phyloP scores from a whole-genome alignment of 768 basidiomycete species.

The Russula lepida region DNA sequence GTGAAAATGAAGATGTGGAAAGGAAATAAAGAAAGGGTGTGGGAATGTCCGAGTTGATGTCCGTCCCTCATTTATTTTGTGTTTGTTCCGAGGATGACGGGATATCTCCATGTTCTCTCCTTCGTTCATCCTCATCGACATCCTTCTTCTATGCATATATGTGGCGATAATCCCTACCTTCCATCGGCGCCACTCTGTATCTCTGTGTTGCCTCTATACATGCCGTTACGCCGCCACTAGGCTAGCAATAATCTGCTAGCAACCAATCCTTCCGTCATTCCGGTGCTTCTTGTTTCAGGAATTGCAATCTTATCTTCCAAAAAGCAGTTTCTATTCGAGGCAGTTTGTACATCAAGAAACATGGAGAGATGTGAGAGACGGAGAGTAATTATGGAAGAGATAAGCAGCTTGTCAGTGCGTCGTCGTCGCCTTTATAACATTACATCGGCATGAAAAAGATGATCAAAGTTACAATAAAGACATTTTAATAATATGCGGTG shows the following conservation, averaged over 20 bases:
- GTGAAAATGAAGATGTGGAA: no score
- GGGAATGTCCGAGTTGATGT: not conserved
- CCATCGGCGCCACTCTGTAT: not conserved
- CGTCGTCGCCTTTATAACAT: constrained; percentile 3
- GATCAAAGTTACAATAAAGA: not conserved
- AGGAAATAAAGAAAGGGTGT: no score
- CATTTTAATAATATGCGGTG: not conserved
- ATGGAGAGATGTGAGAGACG: not conserved
- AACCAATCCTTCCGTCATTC: not conserved
- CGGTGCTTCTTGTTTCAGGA: not conserved
- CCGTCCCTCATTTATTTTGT: not conserved
- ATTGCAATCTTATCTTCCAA: not conserved
- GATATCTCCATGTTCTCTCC: not conserved
- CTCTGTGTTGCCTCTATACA: not conserved
- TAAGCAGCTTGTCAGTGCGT: not conserved
- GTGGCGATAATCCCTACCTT: not conserved
- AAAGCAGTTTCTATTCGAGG: not conserved
- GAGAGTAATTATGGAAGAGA: not conserved
- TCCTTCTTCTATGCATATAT: not conserved
- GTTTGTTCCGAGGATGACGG: not conserved
- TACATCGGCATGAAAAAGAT: not conserved
- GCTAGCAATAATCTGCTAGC: no score
- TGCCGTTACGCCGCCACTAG: not conserved
- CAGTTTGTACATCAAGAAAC: not conserved
- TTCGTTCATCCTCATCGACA: not conserved